These are phyloP conservation scores for Cinnamomum micranthum DNA, from an alignment of 164 flowering plant species.

Conservation along the genomic window DNA sequence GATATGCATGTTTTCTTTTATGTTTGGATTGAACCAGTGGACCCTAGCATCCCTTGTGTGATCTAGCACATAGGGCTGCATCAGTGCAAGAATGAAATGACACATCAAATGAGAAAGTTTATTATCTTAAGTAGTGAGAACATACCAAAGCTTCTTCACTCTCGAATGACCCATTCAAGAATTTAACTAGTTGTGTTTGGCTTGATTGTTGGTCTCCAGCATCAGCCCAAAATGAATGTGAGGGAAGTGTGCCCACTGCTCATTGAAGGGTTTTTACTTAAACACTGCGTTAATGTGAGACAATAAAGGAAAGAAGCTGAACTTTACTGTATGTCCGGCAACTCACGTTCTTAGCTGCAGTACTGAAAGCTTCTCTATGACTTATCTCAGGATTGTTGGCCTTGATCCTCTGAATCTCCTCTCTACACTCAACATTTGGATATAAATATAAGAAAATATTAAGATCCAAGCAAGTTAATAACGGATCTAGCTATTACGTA, in stretches of 20 bases:
- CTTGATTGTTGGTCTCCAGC: constrained; percentile 63
- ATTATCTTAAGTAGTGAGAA: neutral
- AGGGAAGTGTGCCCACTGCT: constrained; percentile 91
- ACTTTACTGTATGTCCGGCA: neutral
- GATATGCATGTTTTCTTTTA: too few species aligned
- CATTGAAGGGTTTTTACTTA: neutral
- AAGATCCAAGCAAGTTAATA: neutral
- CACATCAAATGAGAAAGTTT: neutral
- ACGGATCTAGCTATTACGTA: constrained; percentile 40
- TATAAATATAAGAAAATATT: neutral
- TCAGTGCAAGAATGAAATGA: neutral
- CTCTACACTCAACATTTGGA: constrained; percentile 32
- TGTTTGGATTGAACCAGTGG: too few species aligned
- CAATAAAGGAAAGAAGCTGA: neutral
- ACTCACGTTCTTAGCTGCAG: constrained; percentile 93
- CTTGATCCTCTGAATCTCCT: constrained; percentile 96
- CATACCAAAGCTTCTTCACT: neutral
- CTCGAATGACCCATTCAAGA: neutral
- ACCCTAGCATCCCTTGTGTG: too few species aligned
- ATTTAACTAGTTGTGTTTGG: constrained; percentile 52
- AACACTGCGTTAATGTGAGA: neutral
- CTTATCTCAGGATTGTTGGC: constrained; percentile 85
- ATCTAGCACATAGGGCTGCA: too few species aligned
- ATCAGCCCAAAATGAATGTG: constrained; percentile 85
- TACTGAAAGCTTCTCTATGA: constrained; percentile 87